Percentiles rank a stretch among this genome's conserved stretches.
These are phyloP conservation scores for Starmerella tilneyi DNA, from an alignment of 805 yeast species.

Conservation along the genomic window DNA sequence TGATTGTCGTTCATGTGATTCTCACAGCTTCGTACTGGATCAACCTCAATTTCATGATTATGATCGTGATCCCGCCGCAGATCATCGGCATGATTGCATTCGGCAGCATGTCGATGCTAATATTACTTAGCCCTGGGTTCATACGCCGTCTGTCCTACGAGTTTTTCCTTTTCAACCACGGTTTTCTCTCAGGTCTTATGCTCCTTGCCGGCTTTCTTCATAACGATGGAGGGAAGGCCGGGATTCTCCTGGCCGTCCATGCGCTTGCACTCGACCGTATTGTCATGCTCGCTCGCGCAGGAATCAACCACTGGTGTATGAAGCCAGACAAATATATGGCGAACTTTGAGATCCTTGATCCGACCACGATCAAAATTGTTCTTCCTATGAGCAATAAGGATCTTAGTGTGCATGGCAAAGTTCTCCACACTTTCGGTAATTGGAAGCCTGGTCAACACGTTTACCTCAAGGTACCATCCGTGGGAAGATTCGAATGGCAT, in stretches of 20 bases:
- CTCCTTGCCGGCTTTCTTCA: neutral
- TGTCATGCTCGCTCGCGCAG: neutral
- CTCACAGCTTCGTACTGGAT: neutral
- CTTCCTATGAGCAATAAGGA: neutral
- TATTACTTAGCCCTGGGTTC: neutral
- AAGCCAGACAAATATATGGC: neutral
- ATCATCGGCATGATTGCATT: constrained; percentile 4
- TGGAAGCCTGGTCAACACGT: constrained; percentile 5
- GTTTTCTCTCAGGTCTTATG: neutral
- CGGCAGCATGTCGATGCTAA: neutral
- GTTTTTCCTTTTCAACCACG: constrained; percentile 5
- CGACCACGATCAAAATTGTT: neutral
- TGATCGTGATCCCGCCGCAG: constrained; percentile 3
- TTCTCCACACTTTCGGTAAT: neutral
- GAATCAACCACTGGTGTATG: constrained; percentile 5
- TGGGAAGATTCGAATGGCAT: constrained; percentile 6
- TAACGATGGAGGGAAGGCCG: constrained; percentile 2
- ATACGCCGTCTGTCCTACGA: constrained; percentile 1
- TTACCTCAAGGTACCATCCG: constrained; percentile 2
- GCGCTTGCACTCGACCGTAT: neutral
- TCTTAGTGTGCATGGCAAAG: neutral
- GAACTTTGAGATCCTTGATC: neutral
- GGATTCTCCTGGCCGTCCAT: neutral
- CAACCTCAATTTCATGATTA: neutral
- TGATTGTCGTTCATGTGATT: neutral